Evolutionary conservation across 2,329 filamentous ascomycete species (phyloP).

Genomic region (Exophiala alcalophila): DNA sequence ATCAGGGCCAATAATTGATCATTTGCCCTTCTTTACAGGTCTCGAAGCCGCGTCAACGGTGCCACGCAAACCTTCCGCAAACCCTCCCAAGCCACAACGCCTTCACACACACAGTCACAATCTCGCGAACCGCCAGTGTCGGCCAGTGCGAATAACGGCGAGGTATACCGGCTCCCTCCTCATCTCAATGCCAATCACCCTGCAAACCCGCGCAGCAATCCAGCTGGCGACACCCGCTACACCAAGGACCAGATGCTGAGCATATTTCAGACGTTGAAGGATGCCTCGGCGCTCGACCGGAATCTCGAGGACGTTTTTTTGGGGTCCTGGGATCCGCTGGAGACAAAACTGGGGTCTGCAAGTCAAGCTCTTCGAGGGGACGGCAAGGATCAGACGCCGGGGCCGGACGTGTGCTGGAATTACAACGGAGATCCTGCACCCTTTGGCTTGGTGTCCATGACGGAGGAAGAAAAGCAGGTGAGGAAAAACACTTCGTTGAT

Average conservation of each 20-base stretch:
- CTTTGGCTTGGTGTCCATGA: constrained; percentile 70
- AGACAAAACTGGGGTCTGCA: constrained; percentile 50
- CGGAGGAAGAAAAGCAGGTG: constrained; percentile 64
- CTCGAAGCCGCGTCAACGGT: constrained; percentile 61
- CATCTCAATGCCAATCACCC: constrained; percentile 54
- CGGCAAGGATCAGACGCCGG: constrained; percentile 67
- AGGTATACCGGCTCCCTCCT: constrained; percentile 60
- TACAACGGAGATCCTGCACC: constrained; percentile 66
- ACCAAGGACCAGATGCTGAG: constrained; percentile 74
- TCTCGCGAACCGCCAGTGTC: constrained; percentile 39
- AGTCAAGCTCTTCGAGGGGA: constrained; percentile 77
- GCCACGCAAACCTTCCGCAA: constrained; percentile 66
- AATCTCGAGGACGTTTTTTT: constrained; percentile 68
- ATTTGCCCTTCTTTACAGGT: constrained; percentile 43
- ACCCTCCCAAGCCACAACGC: constrained; percentile 58
- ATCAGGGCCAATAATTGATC: constrained; percentile 5
- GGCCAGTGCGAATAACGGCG: constrained; percentile 42
- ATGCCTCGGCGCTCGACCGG: constrained; percentile 54
- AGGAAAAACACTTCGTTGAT: constrained; percentile 29
- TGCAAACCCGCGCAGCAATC: constrained; percentile 53
- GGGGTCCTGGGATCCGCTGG: constrained; percentile 74
- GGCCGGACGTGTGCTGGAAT: constrained; percentile 93
- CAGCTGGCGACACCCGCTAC: constrained; percentile 60
- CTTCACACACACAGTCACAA: constrained; percentile 38
- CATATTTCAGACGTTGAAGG: constrained; percentile 62